phyloP scores from a whole-genome alignment of 2,329 filamentous ascomycete genomes.

The Cadophora luteo-olivacea region DNA sequence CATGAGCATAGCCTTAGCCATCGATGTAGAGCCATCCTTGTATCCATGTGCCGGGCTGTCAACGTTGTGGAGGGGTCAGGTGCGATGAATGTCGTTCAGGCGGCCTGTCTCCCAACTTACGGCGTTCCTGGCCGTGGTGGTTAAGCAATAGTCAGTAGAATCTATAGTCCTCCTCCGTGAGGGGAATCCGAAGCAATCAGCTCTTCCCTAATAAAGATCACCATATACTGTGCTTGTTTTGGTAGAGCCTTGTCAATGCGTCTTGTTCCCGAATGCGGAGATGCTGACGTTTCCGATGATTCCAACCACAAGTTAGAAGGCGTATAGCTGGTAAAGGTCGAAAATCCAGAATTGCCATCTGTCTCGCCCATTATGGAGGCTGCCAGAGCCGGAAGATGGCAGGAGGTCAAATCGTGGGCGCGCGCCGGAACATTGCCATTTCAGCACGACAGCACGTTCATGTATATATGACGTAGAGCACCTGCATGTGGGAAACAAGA shows the following conservation, averaged over 20 bases:
- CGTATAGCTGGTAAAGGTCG: not conserved
- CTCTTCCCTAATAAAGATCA: not conserved
- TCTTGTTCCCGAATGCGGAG: not conserved
- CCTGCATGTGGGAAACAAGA: not conserved
- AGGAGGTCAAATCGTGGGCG: not conserved
- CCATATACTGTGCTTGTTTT: not conserved
- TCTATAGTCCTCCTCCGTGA: not conserved
- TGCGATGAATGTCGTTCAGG: not conserved
- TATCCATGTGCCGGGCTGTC: not conserved
- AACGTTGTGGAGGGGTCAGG: not conserved
- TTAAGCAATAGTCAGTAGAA: not conserved
- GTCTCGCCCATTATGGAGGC: not conserved
- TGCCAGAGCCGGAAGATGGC: not conserved
- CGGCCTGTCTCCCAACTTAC: not conserved
- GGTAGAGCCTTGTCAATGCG: not conserved
- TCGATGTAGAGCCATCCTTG: not conserved
- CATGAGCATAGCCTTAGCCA: not conserved
- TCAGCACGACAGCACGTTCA: constrained; percentile 27
- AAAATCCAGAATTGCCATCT: not conserved
- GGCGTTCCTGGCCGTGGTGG: not conserved
- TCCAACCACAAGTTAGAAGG: not conserved
- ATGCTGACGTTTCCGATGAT: not conserved
- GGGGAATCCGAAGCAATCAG: not conserved
- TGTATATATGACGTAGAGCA: constrained; percentile 27
- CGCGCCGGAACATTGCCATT: not conserved